These are phyloP conservation scores for Pseudovirgaria hyperparasitica DNA, from an alignment of 2,329 filamentous ascomycete genomes.

Conservation along the genomic window DNA sequence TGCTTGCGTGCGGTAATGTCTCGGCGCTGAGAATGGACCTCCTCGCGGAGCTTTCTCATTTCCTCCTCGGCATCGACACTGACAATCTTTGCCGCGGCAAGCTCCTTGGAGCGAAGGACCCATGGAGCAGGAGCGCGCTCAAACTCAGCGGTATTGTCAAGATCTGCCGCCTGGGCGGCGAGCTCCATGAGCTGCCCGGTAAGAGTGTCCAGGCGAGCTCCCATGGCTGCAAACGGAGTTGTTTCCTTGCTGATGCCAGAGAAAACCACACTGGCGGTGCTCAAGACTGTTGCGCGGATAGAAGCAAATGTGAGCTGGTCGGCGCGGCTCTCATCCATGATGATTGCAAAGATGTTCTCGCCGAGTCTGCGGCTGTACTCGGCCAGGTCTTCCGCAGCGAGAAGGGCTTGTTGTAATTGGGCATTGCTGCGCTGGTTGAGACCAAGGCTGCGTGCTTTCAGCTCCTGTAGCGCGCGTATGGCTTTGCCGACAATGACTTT, in stretches of 20 bases:
- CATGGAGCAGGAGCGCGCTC: conserved; percentile 63
- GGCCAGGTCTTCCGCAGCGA: conserved; percentile 51
- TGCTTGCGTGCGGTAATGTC: conserved; percentile 31
- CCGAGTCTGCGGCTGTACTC: conserved; percentile 56
- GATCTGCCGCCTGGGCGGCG: conserved; percentile 38
- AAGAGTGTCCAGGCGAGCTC: conserved; percentile 52
- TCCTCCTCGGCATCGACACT: conserved; percentile 75
- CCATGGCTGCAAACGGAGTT: conserved; percentile 59
- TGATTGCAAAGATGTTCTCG: conserved; percentile 48
- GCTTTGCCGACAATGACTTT: conserved; percentile 77
- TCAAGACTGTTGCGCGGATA: conserved; percentile 49
- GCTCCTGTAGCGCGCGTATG: conserved; percentile 62
- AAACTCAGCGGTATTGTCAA: conserved; percentile 36
- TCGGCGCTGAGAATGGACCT: conserved; percentile 57
- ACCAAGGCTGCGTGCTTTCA: conserved; percentile 62
- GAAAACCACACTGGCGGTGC: conserved; percentile 40
- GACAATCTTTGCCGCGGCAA: conserved; percentile 64
- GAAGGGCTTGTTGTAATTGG: conserved; percentile 58
- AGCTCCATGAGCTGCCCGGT: conserved; percentile 56
- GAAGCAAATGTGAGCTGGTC: conserved; percentile 54
- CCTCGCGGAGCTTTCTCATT: conserved; percentile 62
- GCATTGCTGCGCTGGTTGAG: conserved; percentile 54
- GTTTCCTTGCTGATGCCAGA: conserved; percentile 39
- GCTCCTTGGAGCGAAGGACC: conserved; percentile 62
- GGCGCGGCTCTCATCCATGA: conserved; percentile 64